Conservation (phyloP, 148 eudicot species). For the Silene uniflora region DNA sequence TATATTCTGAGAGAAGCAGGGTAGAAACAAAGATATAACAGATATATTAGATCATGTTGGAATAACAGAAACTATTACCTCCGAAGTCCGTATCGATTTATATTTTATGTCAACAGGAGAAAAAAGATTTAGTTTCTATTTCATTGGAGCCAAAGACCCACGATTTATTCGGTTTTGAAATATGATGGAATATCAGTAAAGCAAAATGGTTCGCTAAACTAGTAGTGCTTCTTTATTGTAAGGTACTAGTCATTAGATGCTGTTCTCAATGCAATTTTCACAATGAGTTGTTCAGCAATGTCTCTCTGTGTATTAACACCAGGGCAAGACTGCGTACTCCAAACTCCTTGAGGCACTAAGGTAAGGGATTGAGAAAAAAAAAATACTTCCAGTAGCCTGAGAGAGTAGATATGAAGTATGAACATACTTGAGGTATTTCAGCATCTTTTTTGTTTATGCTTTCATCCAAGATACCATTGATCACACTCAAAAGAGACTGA, state of each 20-base stretch:
- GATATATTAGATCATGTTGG: neutral
- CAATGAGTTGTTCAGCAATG: neutral
- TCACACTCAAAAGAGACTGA: conserved; percentile 82
- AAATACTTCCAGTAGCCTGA: neutral
- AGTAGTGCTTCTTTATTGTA: no score
- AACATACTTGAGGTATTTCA: conserved; percentile 82
- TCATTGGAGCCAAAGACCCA: no score
- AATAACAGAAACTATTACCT: neutral
- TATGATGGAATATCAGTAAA: no score
- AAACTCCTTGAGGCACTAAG: no score
- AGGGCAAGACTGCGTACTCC: no score
- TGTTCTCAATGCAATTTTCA: neutral
- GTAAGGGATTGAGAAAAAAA: conserved; percentile 11
- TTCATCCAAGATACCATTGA: conserved; percentile 82
- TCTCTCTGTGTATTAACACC: no score
- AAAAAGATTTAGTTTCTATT: no score
- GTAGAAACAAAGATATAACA: neutral
- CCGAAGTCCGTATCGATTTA: neutral
- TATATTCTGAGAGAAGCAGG: conserved; percentile 50
- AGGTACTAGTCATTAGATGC: neutral
- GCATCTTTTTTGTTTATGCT: conserved; percentile 72
- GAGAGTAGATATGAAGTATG: neutral
- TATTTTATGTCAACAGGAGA: no score
- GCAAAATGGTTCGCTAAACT: no score
- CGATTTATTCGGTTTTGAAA: no score